Evolutionary conservation across 1,284 basidiomycete genomes (phyloP).

Genomic region (Coniferiporia weirii): DNA sequence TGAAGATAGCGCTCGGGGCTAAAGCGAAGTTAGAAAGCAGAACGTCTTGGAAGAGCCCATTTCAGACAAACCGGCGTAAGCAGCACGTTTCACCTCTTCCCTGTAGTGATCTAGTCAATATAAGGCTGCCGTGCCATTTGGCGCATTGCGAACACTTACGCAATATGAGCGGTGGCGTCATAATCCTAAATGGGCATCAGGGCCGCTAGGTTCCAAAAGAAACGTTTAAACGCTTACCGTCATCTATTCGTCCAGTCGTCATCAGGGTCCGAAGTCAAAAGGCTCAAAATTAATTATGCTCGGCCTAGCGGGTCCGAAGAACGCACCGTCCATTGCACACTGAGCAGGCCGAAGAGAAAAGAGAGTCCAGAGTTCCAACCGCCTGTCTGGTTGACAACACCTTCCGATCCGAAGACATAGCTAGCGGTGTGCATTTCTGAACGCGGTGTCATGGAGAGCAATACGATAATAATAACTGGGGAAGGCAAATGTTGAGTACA

Average conservation of each 20-base stretch:
- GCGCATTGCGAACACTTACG: slow-evolving; percentile 39
- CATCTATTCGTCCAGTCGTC: slow-evolving; percentile 40
- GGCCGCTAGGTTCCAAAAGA: neutral
- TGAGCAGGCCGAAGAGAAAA: slow-evolving; percentile 84
- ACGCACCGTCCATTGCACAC: slow-evolving; percentile 86
- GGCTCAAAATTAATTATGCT: neutral
- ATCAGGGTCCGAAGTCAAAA: neutral
- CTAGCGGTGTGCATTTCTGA: slow-evolving; percentile 74
- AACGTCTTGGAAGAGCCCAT: neutral
- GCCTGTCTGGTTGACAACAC: slow-evolving; percentile 70
- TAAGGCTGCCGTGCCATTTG: neutral
- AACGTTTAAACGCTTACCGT: slow-evolving; percentile 40
- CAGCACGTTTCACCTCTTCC: slow-evolving; percentile 86
- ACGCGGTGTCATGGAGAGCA: slow-evolving; percentile 74
- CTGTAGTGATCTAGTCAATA: slow-evolving; percentile 29
- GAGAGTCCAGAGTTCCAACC: slow-evolving; percentile 79
- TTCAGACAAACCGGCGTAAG: slow-evolving; percentile 61
- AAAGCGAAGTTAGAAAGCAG: slow-evolving; percentile 6
- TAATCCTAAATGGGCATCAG: slow-evolving; percentile 41
- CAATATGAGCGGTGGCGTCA: slow-evolving; percentile 84
- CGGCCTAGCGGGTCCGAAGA: slow-evolving; percentile 9
- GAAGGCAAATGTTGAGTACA: neutral
- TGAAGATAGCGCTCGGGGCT: slow-evolving; percentile 77
- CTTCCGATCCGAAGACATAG: slow-evolving; percentile 75
- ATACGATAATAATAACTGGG: slow-evolving; percentile 79